These are phyloP conservation scores for Fraxinus sp. DNA, from an alignment of 305 asterid genomes.

Conservation along the genomic window DNA sequence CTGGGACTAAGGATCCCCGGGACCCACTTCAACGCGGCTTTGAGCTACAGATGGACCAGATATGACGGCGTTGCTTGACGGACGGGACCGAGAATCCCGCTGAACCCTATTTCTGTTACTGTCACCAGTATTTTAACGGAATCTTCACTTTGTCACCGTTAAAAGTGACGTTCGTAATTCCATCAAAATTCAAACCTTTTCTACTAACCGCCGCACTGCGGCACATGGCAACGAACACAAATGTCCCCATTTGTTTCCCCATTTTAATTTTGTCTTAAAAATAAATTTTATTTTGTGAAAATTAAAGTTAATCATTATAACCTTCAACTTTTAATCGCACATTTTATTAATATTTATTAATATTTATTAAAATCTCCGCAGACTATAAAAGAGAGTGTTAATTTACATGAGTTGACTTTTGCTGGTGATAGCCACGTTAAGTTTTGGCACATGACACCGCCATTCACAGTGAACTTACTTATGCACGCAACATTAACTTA, in stretches of 20 bases:
- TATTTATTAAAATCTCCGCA: not conserved
- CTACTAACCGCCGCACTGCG: conserved; percentile 38
- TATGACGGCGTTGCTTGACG: conserved; percentile 3
- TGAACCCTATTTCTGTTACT: not conserved
- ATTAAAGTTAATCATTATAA: not conserved
- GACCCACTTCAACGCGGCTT: conserved; percentile 39
- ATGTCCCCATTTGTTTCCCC: conserved; percentile 38
- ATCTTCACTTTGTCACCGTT: conserved; percentile 20
- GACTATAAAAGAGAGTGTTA: not conserved
- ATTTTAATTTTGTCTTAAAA: not conserved
- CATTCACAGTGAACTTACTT: not conserved
- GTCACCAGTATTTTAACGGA: conserved; percentile 17
- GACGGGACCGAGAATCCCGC: not conserved
- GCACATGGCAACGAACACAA: conserved; percentile 51
- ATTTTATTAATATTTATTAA: not conserved
- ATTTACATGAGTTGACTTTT: not conserved
- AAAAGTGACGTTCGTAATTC: conserved; percentile 13
- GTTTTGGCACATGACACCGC: not conserved
- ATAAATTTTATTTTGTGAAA: not conserved
- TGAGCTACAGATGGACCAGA: conserved; percentile 11
- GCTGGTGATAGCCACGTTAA: not conserved
- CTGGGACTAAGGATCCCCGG: conserved; percentile 22
- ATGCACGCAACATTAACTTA: not conserved
- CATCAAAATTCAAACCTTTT: conserved; percentile 12
- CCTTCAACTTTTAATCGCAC: not conserved